Conservation (phyloP, 2,329 filamentous ascomycete species). For the Aspergillus sp. region DNA sequence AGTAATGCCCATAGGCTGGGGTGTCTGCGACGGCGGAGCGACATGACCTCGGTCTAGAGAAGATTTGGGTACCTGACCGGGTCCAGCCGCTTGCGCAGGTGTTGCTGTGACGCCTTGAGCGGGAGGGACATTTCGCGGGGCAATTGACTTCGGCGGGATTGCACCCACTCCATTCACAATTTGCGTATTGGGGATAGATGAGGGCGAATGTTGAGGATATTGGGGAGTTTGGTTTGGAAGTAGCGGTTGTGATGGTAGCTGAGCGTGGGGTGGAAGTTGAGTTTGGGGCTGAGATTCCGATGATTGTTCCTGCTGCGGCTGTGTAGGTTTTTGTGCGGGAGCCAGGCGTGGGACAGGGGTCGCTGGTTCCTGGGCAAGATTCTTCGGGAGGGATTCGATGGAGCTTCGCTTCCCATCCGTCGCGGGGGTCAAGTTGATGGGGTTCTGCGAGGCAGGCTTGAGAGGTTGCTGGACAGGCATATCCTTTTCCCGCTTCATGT, state of each 20-base stretch:
- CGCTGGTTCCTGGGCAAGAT: constrained; percentile 7
- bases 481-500: constrained; percentile 21
- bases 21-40: constrained; percentile 20
- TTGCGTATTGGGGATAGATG: no score
- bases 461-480: constrained; percentile 11
- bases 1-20: constrained; percentile 19
- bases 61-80: no score
- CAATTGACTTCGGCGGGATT: no score
- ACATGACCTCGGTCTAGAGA: no score
- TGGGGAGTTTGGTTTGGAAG: constrained; percentile 8
- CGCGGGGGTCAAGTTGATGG: constrained; percentile 4
- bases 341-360: constrained; percentile 7
- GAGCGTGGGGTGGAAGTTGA: background rate
- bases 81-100: no score
- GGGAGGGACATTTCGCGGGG: no score
- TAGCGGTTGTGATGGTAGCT: constrained; percentile 7
- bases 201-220: background rate
- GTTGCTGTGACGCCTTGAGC: no score
- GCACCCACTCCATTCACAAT: no score
- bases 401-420: constrained; percentile 6
- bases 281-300: background rate
- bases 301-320: constrained; percentile 2
- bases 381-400: constrained; percentile 10
- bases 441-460: constrained; percentile 3
- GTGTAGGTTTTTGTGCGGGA: constrained; percentile 3